phyloP scores from a whole-genome alignment of 345 rosid species.

The Boechera stricta region DNA sequence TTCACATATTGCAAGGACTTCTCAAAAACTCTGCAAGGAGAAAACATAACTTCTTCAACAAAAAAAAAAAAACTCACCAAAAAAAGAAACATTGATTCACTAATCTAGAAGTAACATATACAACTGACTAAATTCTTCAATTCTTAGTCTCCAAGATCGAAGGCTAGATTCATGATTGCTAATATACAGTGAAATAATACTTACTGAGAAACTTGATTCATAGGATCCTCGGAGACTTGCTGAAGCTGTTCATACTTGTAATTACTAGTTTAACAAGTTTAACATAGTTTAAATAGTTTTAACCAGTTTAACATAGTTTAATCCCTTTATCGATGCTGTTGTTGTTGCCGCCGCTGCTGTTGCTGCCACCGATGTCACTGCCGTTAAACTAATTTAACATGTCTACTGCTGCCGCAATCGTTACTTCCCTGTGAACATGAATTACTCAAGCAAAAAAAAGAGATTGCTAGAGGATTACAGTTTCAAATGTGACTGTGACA shows the following conservation, averaged over 20 bases:
- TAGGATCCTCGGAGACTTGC: constrained; percentile 88
- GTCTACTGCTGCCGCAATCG: no score
- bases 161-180: not conserved
- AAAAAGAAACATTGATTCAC: not conserved
- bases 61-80: not conserved
- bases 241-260: constrained; percentile 92
- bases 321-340: no score
- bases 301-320: no score
- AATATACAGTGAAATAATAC: constrained; percentile 36
- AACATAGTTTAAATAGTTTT: no score
- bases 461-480: no score
- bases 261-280: no score
- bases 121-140: not conserved
- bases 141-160: not conserved
- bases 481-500: no score
- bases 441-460: no score
- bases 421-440: no score
- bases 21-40: constrained; percentile 82
- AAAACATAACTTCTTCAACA: constrained; percentile 17
- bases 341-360: no score
- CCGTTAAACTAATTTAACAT: no score
- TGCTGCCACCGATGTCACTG: no score
- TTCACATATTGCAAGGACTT: constrained; percentile 98
- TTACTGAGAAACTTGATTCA: constrained; percentile 97
- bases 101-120: not conserved